Conservation (phyloP, 106 monocot species). For the Acanthochlamys bracteata region DNA sequence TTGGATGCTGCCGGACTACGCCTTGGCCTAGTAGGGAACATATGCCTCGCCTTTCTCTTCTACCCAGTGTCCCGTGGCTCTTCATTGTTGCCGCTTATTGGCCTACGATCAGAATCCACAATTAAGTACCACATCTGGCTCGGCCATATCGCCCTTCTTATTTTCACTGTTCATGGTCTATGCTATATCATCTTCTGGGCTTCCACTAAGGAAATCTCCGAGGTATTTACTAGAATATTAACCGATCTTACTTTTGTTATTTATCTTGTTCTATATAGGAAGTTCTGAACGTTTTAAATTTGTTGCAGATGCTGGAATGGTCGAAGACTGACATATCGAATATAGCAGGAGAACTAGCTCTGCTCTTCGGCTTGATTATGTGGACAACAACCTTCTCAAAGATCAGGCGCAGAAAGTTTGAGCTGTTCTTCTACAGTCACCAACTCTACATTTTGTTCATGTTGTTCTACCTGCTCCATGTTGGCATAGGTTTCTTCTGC, state of each 20-base stretch:
- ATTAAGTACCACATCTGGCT: constrained; percentile 87
- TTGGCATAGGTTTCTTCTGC: constrained; percentile 45
- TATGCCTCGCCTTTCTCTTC: constrained; percentile 75
- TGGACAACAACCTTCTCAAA: constrained; percentile 59
- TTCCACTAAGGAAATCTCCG: constrained; percentile 15
- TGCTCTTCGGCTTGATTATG: constrained; percentile 41
- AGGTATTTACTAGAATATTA: constrained; percentile 39
- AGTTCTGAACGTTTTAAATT: too few relatives aligned
- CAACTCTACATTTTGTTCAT: constrained; percentile 67
- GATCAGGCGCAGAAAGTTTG: constrained; percentile 67
- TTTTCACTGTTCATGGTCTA: constrained; percentile 55
- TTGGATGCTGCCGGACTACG: constrained; percentile 22
- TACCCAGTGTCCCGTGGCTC: constrained; percentile 62
- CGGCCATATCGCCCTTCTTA: constrained; percentile 55
- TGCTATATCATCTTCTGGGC: constrained; percentile 53
- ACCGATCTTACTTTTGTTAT: too few relatives aligned
- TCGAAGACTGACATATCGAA: constrained; percentile 24
- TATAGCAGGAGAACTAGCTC: constrained; percentile 62
- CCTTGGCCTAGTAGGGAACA: constrained; percentile 43
- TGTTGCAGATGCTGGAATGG: constrained; percentile 63
- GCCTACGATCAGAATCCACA: constrained; percentile 64
- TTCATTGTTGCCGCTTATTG: constrained; percentile 58
- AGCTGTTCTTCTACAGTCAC: constrained; percentile 91
- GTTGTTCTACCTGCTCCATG: constrained; percentile 54
- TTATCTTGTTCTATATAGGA: too few relatives aligned